Conservation (phyloP, 2,329 filamentous ascomycete species). For the Colletotrichum liaoningense region DNA sequence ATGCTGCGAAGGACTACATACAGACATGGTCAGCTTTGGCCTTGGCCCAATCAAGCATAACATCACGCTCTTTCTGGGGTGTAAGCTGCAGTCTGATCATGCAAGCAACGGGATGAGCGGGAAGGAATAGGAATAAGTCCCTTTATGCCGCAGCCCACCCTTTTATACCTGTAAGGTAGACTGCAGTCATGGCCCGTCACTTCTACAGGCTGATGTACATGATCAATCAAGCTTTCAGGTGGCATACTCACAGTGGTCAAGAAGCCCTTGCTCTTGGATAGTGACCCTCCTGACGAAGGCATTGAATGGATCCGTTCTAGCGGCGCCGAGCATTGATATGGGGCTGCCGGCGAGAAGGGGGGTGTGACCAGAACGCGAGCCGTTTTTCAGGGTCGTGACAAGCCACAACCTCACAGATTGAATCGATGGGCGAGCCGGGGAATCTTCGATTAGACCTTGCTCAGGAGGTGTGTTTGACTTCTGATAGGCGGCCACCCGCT, state of each 20-base stretch:
- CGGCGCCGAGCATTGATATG: constrained; percentile 6
- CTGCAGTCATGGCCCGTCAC: too few species aligned
- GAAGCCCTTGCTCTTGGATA: constrained; percentile 26
- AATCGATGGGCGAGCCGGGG: not conserved
- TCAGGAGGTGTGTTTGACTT: not conserved
- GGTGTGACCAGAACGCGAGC: not conserved
- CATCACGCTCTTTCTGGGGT: not conserved
- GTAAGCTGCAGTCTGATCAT: not conserved
- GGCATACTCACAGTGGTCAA: constrained; percentile 35
- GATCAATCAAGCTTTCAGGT: not conserved
- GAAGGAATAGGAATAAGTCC: not conserved
- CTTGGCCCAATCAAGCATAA: not conserved
- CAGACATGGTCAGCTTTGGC: not conserved
- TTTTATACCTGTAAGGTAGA: not conserved
- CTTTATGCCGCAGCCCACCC: not conserved
- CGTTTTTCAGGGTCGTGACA: not conserved
- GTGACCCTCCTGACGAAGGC: constrained; percentile 10
- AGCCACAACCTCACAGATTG: not conserved
- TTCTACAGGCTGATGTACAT: not conserved
- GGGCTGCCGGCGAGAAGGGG: not conserved
- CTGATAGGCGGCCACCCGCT: constrained; percentile 31
- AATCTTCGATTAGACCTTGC: not conserved
- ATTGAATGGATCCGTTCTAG: constrained; percentile 34
- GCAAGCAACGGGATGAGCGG: not conserved
- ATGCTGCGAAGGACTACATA: constrained; percentile 8